Base-by-base conservation (phyloP, 371 early-diverging fungal species). In the Mucor plumbeus region DNA sequence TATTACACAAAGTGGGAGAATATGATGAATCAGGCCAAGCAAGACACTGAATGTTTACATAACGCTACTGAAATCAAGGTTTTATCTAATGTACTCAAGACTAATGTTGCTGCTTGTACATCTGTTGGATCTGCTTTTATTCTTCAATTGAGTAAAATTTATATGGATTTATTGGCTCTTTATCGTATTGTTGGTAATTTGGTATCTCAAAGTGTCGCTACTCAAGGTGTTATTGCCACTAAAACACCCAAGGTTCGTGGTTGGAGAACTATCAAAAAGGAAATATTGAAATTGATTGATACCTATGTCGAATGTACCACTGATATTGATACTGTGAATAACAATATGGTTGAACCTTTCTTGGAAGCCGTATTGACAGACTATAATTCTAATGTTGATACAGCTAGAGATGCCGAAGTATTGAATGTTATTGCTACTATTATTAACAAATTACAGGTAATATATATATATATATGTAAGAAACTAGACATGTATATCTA, bases 341-440 rank as follows among this genome's bases (percentile, higher is more conserved):
- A 85, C 26, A 93, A 85, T 69, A 87, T 98, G 88, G 89, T 98
- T 40, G 96, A 93, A 8, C 93, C 95, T 3, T 88, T 99, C 64
- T 86, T 99, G 48, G 96, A 97, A 66, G 90, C 95, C 6, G 94
- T 97, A 1, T 82, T 98, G 44, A 85, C 85, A 19, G 97, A 98
- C 70, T 98, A 97, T 71, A 85, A 88, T 40, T 78, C 87, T 41
- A 93, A 89, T 68, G 93, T 93, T 17, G 94, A 94, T 68, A 88
- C 90, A 33, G 95, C 97, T 3, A 83, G 95, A 62, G 98, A 98
- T 68, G 92, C 96, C 33, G 99, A 98, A 74, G 98, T 99, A 15
- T 82, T 99, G 56, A 92, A 88, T 71, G 91, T 94, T 13, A 88
- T 97, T 83, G 91, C 96, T 39, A 90, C 91, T 36, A 89, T 97